Evolutionary conservation across 1,284 basidiomycete species (phyloP), one percentile per base, ranked within the genome.

Genomic region (Moesziomyces sp.): DNA sequence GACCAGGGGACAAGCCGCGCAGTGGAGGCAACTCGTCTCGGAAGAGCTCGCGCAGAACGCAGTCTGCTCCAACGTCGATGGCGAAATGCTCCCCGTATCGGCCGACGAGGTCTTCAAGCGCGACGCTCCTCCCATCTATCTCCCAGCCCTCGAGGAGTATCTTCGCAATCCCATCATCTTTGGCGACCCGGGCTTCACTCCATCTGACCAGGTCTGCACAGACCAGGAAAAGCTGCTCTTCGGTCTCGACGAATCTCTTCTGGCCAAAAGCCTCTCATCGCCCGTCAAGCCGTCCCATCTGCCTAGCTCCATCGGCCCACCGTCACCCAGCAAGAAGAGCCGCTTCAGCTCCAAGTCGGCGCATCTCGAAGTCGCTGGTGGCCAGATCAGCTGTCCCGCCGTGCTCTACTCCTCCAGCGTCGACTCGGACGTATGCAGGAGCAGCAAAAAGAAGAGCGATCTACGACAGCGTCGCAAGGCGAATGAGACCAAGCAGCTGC

Each of bases 101-200:
- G 81, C 83, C 0, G 72, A 70, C 47, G 45, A 72, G 11, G 71
- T 85, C 49, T 85, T 85, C 52, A 56, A 63, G 1, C 61, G 60
- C 1, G 52, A 66, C 16, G 81, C 83, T 0, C 65, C 74, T 19
- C 81, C 84, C 0, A 77, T 85, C n/a, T 68, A 83, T 28, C 73
- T 85, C 7, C 84, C 84, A 7, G 77, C 77, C 5, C 72, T 85
- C 23, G 84, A 85, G 48, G 46, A 54, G 18, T 73, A 71, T 30
- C 73, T 85, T 46, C 57, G 55, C 9, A 64, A 80, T 21, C 47
- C 52, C 8, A 51, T 65, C 49, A 52, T 72, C 44, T 79, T 79
- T 52, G 51, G 52, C 24, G 58, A 71, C 23, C 78, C 79, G 3
- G 18, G 44, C 52, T 81, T 81, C 52, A 61, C 51, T 42, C 58